A percentile compares a stretch with the other conserved stretches of the same genome.
phyloP scores from a whole-genome alignment of 768 basidiomycete species.

The Psilocybe cubensis region DNA sequence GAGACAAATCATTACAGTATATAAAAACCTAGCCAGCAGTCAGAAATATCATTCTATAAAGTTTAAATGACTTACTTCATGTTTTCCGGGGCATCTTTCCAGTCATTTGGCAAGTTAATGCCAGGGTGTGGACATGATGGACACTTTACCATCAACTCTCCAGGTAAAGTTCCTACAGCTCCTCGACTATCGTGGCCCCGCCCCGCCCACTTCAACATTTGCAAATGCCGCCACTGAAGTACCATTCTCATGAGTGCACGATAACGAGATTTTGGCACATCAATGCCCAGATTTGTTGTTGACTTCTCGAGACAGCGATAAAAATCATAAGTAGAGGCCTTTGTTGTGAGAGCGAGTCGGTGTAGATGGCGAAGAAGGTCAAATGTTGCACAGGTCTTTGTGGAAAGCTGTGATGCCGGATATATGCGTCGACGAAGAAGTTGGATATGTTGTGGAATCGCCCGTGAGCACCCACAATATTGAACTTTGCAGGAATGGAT shows the following conservation, averaged over 20 bases:
- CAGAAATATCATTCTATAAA: not conserved
- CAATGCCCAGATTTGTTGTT: slow-evolving; percentile 3
- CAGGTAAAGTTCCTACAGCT: slow-evolving; percentile 18
- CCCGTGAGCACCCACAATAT: slow-evolving; percentile 1
- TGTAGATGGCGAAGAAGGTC: not conserved
- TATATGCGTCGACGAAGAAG: slow-evolving; percentile 5
- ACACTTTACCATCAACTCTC: slow-evolving; percentile 31
- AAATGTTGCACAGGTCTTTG: slow-evolving; percentile 14
- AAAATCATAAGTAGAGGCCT: too few species aligned
- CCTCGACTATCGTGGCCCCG: slow-evolving; percentile 24
- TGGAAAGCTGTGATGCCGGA: slow-evolving; percentile 12
- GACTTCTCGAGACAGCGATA: too few species aligned
- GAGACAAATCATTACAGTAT: slow-evolving; percentile 8
- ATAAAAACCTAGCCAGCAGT: slow-evolving; percentile 13
- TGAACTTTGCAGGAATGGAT: not conserved
- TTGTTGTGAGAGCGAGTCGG: slow-evolving; percentile 6
- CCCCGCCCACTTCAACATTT: slow-evolving; percentile 28
- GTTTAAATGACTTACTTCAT: slow-evolving; percentile 2
- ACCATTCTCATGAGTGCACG: slow-evolving; percentile 11
- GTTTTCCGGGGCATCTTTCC: slow-evolving; percentile 6
- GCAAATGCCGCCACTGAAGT: slow-evolving; percentile 26
- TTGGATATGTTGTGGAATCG: slow-evolving; percentile 2
- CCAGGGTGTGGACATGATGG: slow-evolving; percentile 38
- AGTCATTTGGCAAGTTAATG: slow-evolving; percentile 30
- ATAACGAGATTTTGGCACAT: not conserved